Conservation (phyloP, 495 filamentous ascomycete species). For the Xylaria bambusicola region DNA sequence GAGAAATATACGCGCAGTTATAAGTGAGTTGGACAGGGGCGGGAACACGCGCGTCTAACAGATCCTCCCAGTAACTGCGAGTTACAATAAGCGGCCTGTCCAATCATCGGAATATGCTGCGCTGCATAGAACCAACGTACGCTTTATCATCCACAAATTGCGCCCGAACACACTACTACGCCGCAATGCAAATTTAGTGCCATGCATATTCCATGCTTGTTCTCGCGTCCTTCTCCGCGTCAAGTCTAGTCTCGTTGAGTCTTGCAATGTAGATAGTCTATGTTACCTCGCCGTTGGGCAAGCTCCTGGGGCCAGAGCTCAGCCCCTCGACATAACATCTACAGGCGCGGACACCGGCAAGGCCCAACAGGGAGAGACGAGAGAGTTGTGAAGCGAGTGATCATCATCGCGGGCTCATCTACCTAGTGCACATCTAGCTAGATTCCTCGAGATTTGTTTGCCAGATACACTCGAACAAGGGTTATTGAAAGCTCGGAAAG, state of each 20-base stretch:
- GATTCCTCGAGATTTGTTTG: neutral
- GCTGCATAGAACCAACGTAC: neutral
- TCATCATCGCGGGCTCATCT: neutral
- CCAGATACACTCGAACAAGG: neutral
- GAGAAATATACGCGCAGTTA: slow-evolving; percentile 2
- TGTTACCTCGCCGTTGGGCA: neutral
- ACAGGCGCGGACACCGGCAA: too few relatives aligned
- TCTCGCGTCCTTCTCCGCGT: slow-evolving; percentile 4
- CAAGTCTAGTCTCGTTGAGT: neutral
- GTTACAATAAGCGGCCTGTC: too few relatives aligned
- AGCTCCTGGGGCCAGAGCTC: neutral
- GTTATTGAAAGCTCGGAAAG: slow-evolving; percentile 12
- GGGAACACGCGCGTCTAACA: slow-evolving; percentile 16
- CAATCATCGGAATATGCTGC: neutral
- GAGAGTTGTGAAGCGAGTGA: too few relatives aligned
- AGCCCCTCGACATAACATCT: neutral
- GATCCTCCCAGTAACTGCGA: too few relatives aligned
- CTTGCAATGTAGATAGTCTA: neutral
- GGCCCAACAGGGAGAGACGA: too few relatives aligned
- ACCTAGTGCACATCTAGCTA: neutral
- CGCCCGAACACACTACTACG: neutral
- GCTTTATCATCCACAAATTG: neutral
- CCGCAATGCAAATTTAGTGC: neutral
- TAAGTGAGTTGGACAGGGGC: neutral
- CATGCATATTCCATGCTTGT: slow-evolving; percentile 12